A percentile compares a stretch with the other conserved stretches of the same genome.
Evolutionary conservation across 208 protist genomes (phyloP).

Genomic region (Crithidia fasciculata): DNA sequence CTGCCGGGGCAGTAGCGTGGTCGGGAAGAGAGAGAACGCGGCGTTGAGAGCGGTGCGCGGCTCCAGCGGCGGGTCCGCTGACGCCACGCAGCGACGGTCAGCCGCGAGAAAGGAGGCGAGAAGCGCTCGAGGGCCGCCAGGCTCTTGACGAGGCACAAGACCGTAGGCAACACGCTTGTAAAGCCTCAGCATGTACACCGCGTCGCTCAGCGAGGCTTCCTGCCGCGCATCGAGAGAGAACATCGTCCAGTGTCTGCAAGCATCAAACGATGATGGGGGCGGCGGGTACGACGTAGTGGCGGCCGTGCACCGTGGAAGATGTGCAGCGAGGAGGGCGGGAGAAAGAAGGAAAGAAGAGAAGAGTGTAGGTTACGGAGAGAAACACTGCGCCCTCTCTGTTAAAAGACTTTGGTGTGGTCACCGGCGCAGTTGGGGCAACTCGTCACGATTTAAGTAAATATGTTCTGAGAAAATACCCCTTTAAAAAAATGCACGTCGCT

Average conservation of each 20-base stretch:
- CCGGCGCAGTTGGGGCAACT: background rate
- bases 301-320: background rate
- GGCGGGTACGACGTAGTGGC: background rate
- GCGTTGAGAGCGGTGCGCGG: conserved; percentile 10
- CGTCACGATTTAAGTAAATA: background rate
- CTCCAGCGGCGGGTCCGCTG: conserved; percentile 14
- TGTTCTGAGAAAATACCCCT: too few species aligned
- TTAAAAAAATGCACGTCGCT: too few species aligned
- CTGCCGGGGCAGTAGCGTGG: conserved; percentile 36
- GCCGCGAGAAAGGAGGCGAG: conserved; percentile 33
- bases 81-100: conserved; percentile 30
- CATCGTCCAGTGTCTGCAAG: background rate
- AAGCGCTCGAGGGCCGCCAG: background rate
- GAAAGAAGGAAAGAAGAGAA: conserved; percentile 15
- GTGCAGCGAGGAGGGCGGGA: background rate
- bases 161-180: conserved; percentile 50
- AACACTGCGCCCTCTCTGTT: background rate
- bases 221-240: conserved; percentile 15
- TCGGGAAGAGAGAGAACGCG: conserved; percentile 57
- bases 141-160: conserved; percentile 30
- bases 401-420: background rate
- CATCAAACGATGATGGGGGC: background rate
- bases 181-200: conserved; percentile 55
- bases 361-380: background rate
- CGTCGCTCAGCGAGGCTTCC: conserved; percentile 32